These are phyloP conservation scores for Trametes sanguinea DNA, from an alignment of 768 basidiomycete genomes.

Conservation along the genomic window DNA sequence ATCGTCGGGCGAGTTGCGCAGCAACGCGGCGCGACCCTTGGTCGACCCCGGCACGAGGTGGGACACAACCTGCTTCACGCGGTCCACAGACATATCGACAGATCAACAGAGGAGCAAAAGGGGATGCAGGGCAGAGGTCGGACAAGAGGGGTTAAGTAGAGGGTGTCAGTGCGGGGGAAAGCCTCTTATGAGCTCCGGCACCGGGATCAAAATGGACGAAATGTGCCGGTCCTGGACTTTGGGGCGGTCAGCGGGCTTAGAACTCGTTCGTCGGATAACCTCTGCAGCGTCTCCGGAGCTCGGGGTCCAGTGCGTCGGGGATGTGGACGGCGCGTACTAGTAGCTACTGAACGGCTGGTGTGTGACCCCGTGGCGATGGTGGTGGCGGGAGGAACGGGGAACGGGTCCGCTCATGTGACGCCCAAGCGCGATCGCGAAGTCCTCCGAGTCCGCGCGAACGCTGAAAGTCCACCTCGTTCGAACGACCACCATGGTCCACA, in stretches of 20 bases:
- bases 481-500: not conserved
- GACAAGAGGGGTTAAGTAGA: not conserved
- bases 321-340: not conserved
- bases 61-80: slow-evolving; percentile 64
- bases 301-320: not conserved
- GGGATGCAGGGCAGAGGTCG: not conserved
- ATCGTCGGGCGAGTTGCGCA: slow-evolving; percentile 67
- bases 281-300: not conserved
- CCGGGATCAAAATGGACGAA: not conserved
- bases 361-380: not conserved
- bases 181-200: slow-evolving; percentile 4
- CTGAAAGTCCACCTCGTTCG: no score
- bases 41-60: slow-evolving; percentile 49
- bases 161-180: not conserved
- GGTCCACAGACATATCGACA: slow-evolving; percentile 46
- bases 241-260: not conserved
- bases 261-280: not conserved
- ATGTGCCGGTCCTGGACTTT: slow-evolving; percentile 1
- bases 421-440: no score
- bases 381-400: not conserved
- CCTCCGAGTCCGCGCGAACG: no score
- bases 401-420: not conserved
- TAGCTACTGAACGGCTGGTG: not conserved
- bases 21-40: slow-evolving; percentile 51
- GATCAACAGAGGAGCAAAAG: not conserved